Conservation (phyloP, 2,329 filamentous ascomycete genomes). For the Monosporascus sp. region DNA sequence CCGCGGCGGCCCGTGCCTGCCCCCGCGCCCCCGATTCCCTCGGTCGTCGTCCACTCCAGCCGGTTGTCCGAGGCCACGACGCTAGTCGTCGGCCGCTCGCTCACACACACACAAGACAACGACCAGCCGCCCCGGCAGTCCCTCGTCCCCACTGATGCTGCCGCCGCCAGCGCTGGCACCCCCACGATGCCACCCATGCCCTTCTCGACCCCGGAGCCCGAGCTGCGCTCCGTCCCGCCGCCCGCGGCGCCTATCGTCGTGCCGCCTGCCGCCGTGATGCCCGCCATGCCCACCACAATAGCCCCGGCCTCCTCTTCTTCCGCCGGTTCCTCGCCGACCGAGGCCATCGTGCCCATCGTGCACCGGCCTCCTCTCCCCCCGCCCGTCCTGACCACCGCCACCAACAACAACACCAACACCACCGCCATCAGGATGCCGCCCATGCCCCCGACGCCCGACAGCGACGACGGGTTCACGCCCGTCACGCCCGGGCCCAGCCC, state of each 20-base stretch:
- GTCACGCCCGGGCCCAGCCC: conserved; percentile 20
- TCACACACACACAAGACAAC: conserved; percentile 1
- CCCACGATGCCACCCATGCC: conserved; percentile 9
- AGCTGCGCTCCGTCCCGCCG: conserved; percentile 1
- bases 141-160: background rate
- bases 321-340: conserved; percentile 3
- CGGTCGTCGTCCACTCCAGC: background rate
- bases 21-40: conserved; percentile 4
- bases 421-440: conserved; percentile 8
- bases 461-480: conserved; percentile 22
- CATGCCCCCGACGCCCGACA: conserved; percentile 14
- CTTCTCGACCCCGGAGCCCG: background rate
- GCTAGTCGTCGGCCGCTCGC: conserved; percentile 10
- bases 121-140: background rate
- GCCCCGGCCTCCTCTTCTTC: background rate
- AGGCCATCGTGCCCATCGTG: conserved; percentile 23
- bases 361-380: conserved; percentile 15
- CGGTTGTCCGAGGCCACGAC: background rate
- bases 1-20: background rate
- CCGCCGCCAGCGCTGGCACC: conserved; percentile 8
- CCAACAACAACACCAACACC: conserved; percentile 5
- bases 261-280: background rate
- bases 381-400: conserved; percentile 6
- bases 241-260: background rate
- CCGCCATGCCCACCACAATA: background rate